Conservation (phyloP, 345 rosid genomes). For the Lumnitzera littorea region DNA sequence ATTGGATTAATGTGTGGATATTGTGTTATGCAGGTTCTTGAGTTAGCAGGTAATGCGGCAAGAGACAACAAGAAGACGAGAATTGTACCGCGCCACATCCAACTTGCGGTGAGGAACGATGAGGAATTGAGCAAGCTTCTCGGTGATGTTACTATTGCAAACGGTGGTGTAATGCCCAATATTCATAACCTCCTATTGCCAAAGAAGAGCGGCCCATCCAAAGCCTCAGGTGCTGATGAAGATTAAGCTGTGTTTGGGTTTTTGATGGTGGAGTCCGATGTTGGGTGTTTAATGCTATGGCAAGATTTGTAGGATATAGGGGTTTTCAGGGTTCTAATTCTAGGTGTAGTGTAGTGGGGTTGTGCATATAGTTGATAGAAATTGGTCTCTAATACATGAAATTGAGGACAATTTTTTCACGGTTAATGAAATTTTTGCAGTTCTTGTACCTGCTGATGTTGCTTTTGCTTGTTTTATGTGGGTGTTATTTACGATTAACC, state of each 20-base stretch:
- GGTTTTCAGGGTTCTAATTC: background rate
- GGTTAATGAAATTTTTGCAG: background rate
- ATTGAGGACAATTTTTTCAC: background rate
- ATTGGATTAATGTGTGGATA: too few relatives aligned
- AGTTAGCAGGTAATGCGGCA: slow-evolving; percentile 86
- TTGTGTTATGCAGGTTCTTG: slow-evolving; percentile 48
- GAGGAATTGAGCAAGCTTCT: slow-evolving; percentile 97
- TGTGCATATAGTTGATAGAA: slow-evolving; percentile 8
- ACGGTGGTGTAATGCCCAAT: slow-evolving; percentile 96
- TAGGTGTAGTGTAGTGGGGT: background rate
- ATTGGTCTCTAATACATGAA: slow-evolving; percentile 7
- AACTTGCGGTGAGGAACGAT: slow-evolving; percentile 79
- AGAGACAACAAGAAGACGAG: slow-evolving; percentile 90
- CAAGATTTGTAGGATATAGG: background rate
- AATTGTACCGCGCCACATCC: slow-evolving; percentile 89
- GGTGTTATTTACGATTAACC: too few relatives aligned
- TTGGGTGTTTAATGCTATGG: background rate
- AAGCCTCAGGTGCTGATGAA: slow-evolving; percentile 61
- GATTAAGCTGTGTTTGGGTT: slow-evolving; percentile 7
- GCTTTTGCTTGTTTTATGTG: too few relatives aligned
- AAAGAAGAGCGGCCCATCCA: slow-evolving; percentile 70
- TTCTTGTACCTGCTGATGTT: too few relatives aligned
- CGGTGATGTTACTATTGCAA: slow-evolving; percentile 90
- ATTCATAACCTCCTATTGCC: slow-evolving; percentile 93
- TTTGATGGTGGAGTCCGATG: background rate